Percentiles rank a stretch among this genome's conserved stretches.
Evolutionary conservation across 306 rosid species (phyloP).

Genomic region (Astragalus membranaceus): DNA sequence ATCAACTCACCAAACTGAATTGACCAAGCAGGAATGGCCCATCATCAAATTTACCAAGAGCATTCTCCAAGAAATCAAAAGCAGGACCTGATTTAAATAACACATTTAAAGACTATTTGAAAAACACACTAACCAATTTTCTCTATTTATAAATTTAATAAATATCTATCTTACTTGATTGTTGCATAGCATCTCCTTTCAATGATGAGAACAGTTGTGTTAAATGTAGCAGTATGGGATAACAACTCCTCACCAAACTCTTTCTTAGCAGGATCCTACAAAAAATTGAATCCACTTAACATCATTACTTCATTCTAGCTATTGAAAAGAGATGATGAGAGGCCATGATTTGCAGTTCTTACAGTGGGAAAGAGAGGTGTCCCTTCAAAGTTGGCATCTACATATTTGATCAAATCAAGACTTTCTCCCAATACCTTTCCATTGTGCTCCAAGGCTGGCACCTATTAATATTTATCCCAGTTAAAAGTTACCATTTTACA

Average conservation of each 20-base stretch:
- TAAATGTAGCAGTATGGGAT: too few species aligned
- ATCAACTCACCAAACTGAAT: conserved; percentile 56
- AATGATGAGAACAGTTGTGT: too few species aligned
- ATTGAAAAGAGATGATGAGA: too few species aligned
- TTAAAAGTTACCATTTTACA: background rate
- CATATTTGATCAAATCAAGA: conserved; percentile 74
- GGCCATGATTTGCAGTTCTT: too few species aligned
- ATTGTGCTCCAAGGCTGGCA: conserved; percentile 86
- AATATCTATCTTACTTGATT: too few species aligned
- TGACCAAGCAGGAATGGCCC: conserved; percentile 76
- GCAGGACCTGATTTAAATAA: conserved; percentile 35
- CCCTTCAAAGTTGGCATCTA: conserved; percentile 50
- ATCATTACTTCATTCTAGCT: background rate
- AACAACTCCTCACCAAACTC: conserved; percentile 60
- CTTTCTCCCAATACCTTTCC: conserved; percentile 79
- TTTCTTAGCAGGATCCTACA: conserved; percentile 58
- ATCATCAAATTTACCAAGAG: conserved; percentile 61
- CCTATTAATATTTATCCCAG: conserved; percentile 31
- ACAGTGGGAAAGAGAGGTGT: conserved; percentile 54
- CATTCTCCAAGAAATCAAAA: conserved; percentile 72
- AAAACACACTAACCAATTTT: background rate
- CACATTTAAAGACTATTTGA: background rate
- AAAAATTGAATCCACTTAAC: background rate
- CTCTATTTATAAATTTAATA: too few species aligned
- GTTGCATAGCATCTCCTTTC: too few species aligned